Conservation (phyloP, 768 basidiomycete species). For the Tulasnella sp. region DNA sequence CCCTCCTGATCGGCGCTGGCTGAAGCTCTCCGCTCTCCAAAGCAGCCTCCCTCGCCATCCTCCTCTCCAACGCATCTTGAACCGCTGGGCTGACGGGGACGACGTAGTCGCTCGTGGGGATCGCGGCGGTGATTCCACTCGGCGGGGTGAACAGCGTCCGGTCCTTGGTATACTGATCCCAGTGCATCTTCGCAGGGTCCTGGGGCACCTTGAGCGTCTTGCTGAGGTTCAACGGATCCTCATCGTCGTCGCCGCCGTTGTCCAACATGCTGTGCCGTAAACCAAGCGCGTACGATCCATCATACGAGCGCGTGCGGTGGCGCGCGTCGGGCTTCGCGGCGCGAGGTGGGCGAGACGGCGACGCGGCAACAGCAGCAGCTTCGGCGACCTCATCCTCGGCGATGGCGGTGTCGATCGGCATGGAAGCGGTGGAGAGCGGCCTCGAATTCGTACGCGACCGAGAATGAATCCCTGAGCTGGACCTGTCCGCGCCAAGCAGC, state of each 20-base stretch:
- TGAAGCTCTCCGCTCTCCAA: neutral
- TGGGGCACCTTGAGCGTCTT: conserved; percentile 16
- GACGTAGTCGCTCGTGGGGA: conserved; percentile 48
- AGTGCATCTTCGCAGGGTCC: conserved; percentile 56
- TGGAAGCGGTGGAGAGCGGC: neutral
- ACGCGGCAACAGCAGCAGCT: neutral
- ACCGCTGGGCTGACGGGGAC: conserved; percentile 4
- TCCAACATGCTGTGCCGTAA: neutral
- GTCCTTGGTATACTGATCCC: conserved; percentile 83
- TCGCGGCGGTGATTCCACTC: conserved; percentile 73
- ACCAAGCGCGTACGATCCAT: neutral
- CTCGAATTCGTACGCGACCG: neutral
- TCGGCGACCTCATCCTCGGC: neutral
- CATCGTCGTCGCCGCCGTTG: neutral
- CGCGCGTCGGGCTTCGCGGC: neutral
- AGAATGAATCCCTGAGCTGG: neutral
- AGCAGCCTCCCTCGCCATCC: conserved; percentile 3
- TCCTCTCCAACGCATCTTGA: conserved; percentile 12
- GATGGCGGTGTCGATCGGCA: conserved; percentile 43
- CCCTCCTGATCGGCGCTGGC: neutral
- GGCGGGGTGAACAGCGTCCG: conserved; percentile 82
- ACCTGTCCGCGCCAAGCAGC: conserved; percentile 37
- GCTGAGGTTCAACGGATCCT: conserved; percentile 10
- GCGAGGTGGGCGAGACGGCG: neutral
- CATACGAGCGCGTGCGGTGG: neutral